Evolutionary conservation across 352 stramenopile genomes (phyloP).

Genomic region (Pythium dissimile): DNA sequence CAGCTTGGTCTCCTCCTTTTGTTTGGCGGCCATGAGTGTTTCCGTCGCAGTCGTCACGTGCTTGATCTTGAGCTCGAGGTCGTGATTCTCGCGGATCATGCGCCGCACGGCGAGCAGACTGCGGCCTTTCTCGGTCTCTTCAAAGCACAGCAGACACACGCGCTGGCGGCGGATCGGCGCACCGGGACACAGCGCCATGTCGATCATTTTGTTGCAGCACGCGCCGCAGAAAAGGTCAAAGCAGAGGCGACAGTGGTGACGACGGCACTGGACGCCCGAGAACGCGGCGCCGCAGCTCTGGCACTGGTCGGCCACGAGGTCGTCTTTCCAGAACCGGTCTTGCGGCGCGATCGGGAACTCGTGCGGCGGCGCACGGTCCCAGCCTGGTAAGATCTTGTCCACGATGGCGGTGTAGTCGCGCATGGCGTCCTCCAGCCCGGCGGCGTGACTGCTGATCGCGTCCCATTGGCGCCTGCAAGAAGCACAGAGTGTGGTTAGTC

Average conservation of each 20-base stretch:
- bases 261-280: conserved; percentile 29
- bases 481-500: not conserved
- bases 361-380: conserved; percentile 37
- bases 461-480: conserved; percentile 58
- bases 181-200: conserved; percentile 58
- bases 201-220: conserved; percentile 44
- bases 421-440: conserved; percentile 40
- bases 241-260: conserved; percentile 74
- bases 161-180: conserved; percentile 52
- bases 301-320: conserved; percentile 35
- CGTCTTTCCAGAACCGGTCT: conserved; percentile 67
- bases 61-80: conserved; percentile 50
- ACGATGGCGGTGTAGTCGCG: conserved; percentile 50
- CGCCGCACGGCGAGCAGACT: conserved; percentile 44
- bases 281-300: conserved; percentile 49
- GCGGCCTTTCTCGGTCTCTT: conserved; percentile 45
- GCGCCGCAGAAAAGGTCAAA: conserved; percentile 64
- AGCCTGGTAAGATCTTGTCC: conserved; percentile 62
- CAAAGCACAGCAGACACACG: conserved; percentile 54
- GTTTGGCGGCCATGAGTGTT: conserved; percentile 29
- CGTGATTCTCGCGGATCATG: conserved; percentile 58
- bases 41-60: conserved; percentile 38
- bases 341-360: conserved; percentile 49
- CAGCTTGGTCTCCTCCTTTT: conserved; percentile 40
- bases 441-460: conserved; percentile 34